Evolutionary conservation across 305 asterid species (phyloP), one percentile per base, ranked within the genome.

Genomic region (Fraxinus nigra): DNA sequence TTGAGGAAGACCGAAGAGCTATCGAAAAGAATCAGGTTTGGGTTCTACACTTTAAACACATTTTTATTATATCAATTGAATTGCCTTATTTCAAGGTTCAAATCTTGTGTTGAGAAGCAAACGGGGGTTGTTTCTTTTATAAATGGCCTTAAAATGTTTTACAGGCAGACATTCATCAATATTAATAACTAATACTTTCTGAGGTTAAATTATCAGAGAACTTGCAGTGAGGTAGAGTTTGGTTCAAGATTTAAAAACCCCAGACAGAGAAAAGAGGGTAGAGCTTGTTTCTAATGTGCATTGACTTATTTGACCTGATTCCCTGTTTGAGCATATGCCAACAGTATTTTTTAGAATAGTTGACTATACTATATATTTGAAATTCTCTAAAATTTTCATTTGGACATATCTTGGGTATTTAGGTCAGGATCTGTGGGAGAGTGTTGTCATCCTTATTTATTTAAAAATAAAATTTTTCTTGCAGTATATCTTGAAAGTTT

Each of bases 11-110:
- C 79, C 96, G 98, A 73, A 80, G 84, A 86, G 92, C 95, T 69
- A 91, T 92, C 82, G 97, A 96, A 69, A 92, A 91, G 90, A 90
- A 94, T 86, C 98, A 96, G 99, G 99, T 96, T 80, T 69, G 82
- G 74, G 33, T 85, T 88, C 65, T 72, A 18, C 30, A 61, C 54
- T 80, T 73, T 14, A 7, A 8, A 38, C 40, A 14, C 16, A 37
- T 30, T n/a, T 33, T 30, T 51, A 5, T 43, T 20, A 74, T 81
- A 20, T 82, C 82, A 20, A 72, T 70, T 77, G n/a, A 43, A 72
- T 61, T 28, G 59, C 70, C 54, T 77, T 72, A 43, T 77, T 70
- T 67, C 80, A 24, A 28, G 63, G 72, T 78, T 32, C 46, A 72
- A 24, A 76, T 76, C 75, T 79, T 22, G 73, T 75, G 28, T 40